Evolutionary conservation across 2,329 filamentous ascomycete genomes (phyloP), one percentile per base, ranked within the genome.

Genomic region (Apiospora phragmitis): DNA sequence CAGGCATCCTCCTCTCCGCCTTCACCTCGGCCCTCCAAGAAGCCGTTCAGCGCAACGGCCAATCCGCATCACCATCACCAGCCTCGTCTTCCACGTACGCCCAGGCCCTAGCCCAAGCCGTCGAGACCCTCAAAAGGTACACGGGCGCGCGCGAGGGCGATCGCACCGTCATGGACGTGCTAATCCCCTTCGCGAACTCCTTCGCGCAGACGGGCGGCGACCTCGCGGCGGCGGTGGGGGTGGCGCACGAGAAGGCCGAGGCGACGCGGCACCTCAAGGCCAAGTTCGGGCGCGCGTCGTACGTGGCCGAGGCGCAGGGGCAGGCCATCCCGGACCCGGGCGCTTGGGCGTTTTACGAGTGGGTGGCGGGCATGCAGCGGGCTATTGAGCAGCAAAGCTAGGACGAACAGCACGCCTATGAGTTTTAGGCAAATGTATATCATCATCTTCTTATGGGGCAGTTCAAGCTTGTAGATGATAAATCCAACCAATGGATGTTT

Each of bases 211-310:
- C 70, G 18, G 55, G 45, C 21, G 65, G 65, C 16, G 70, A 74
- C 65, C 72, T 76, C 42, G 59, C 67, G 26, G 69, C 69, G 18
- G 90, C 72, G 88, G 90, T 74, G 29, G 70, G 71, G 35, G 73
- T 76, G 1, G 77, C 78, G 4, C 71, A 70, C 5, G 74, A 77
- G n/a, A 79, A 78, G 72, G 78, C 78, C 3, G 76, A 79, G 70
- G 77, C 72, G 0, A 79, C 77, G 2, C 72, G 72, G 3, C 75
- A 74, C 65, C 71, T 79, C 55, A 77, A 77, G 68, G 74, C 77
- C 1, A 73, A 72, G 55, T 78, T 79, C 62, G 77, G 77, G 1
- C 72, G 77, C 0, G 77, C 78, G 1, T 76, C 76, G 3, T 79
- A 79, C 42, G 77, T 79, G 1, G 75, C 75, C 1, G 77, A 79